Evolutionary conservation across 75 land plant genomes (phyloP), one percentile per base, ranked within the genome.

Genomic region (Cupressus sempervirens): DNA sequence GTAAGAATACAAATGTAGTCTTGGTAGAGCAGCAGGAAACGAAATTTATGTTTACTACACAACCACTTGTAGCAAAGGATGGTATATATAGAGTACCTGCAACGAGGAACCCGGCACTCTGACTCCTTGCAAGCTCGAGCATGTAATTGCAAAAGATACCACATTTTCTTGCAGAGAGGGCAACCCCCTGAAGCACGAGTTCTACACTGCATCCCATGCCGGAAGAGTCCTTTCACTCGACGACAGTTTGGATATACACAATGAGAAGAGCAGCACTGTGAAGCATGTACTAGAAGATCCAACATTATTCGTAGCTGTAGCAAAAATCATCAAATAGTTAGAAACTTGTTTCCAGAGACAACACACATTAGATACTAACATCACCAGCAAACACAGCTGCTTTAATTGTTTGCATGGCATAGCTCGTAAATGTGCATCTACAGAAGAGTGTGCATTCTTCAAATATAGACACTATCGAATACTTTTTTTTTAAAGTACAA

Each of bases 41-140:
- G 32, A 26, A 4, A 43, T 43, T 43, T 43, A 45, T 12, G n/a
- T 43, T 45, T 43, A 40, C 32, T 43, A n/a, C 30, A 77, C 18
- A 8, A 20, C 20, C 10, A 29, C 32, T 68, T n/a, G 0, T 10
- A 67, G 7, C 72, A 68, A n/a, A 68, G 29, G 32, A 9, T 68
- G 3, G 12, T 68, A 68, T 68, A 2, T 32, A 13, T 72, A 32
- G 74, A 29, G 15, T 86, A 97, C 99, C 87, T 97, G 99, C 99
- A 97, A 52, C 96, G 95, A 38, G 99, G 99, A 18, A 97, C 99
- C 79, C 88, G 85, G 88, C 99, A 97, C 75, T 92, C 93, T 18
- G 99, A 90, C 62, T 92, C 94, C 88, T 93, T 96, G 92, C 99
- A 97, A 81, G 97, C 93, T 26, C 98, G 92, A 81, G 97, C 94